phyloP scores from a whole-genome alignment of 2,329 filamentous ascomycete genomes.

The Coniochaeta hoffmannii region DNA sequence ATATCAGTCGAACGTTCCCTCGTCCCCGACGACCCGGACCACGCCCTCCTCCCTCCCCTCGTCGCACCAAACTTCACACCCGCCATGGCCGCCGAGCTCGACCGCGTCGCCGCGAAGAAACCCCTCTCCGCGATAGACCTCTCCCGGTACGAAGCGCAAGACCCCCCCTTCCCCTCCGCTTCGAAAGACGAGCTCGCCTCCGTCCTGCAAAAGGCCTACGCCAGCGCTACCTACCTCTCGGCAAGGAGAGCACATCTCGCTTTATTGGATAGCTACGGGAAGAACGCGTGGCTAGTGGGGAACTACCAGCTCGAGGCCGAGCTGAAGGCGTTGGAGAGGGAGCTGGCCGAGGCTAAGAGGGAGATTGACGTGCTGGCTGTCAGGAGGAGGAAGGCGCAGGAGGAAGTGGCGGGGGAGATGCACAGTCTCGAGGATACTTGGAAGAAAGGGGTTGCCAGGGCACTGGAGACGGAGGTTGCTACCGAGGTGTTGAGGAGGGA shows the following conservation, averaged over 20 bases:
- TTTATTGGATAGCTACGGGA: conserved; percentile 74
- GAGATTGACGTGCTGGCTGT: conserved; percentile 69
- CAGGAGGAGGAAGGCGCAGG: conserved; percentile 62
- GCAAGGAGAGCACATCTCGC: conserved; percentile 50
- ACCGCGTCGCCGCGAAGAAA: conserved; percentile 49
- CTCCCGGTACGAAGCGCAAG: conserved; percentile 72
- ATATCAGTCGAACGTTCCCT: conserved; percentile 58
- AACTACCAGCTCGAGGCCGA: conserved; percentile 76
- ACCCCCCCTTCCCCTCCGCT: conserved; percentile 30
- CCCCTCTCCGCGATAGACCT: conserved; percentile 61
- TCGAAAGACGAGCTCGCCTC: conserved; percentile 44
- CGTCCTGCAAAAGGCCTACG: conserved; percentile 49
- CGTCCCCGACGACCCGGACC: conserved; percentile 32
- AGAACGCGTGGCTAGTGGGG: conserved; percentile 83
- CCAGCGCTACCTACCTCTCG: conserved; percentile 42
- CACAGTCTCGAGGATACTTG: conserved; percentile 63
- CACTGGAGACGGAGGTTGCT: conserved; percentile 82
- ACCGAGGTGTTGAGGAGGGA: conserved; percentile 63
- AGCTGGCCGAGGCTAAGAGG: conserved; percentile 60
- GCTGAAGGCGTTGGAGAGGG: conserved; percentile 61
- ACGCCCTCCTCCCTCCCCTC: conserved; percentile 50
- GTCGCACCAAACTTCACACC: conserved; percentile 53
- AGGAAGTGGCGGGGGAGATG: conserved; percentile 65
- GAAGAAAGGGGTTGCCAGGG: conserved; percentile 68
- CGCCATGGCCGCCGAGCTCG: conserved; percentile 60